Percentiles rank a stretch among this genome's conserved stretches.
Conservation (phyloP, 352 stramenopile species). For the Pythium apleroticum region DNA sequence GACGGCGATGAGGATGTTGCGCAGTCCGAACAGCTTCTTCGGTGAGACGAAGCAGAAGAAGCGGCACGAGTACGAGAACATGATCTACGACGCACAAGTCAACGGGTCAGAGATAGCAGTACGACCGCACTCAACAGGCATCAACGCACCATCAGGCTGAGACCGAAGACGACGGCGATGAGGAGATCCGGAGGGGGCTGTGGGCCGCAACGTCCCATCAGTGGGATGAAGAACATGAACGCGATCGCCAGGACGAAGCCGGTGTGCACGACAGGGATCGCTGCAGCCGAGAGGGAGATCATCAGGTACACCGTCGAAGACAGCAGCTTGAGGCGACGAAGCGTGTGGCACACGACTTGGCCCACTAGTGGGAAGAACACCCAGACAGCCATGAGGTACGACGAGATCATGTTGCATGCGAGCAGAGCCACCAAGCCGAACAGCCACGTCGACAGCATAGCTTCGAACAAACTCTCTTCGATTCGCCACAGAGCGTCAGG, state of each 20-base stretch:
- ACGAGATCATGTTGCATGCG: constrained; percentile 45
- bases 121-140: not conserved
- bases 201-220: constrained; percentile 63
- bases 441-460: constrained; percentile 49
- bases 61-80: constrained; percentile 54
- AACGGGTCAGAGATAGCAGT: no score
- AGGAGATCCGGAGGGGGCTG: constrained; percentile 57
- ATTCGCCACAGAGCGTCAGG: constrained; percentile 46
- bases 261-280: constrained; percentile 62
- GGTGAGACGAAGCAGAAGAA: constrained; percentile 72
- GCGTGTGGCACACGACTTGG: constrained; percentile 39
- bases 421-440: constrained; percentile 39
- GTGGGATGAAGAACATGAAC: constrained; percentile 74
- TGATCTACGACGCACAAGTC: constrained; percentile 7
- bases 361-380: constrained; percentile 59
- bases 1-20: constrained; percentile 40
- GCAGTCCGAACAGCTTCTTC: constrained; percentile 39
- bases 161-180: constrained; percentile 45
- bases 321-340: constrained; percentile 41
- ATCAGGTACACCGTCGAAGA: constrained; percentile 46
- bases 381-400: constrained; percentile 63
- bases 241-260: constrained; percentile 54
- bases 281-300: constrained; percentile 46
- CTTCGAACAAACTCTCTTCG: constrained; percentile 67
- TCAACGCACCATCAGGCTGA: constrained; percentile 46